Evolutionary conservation across 2,329 filamentous ascomycete species (phyloP).

Genomic region (Chalara sp.): DNA sequence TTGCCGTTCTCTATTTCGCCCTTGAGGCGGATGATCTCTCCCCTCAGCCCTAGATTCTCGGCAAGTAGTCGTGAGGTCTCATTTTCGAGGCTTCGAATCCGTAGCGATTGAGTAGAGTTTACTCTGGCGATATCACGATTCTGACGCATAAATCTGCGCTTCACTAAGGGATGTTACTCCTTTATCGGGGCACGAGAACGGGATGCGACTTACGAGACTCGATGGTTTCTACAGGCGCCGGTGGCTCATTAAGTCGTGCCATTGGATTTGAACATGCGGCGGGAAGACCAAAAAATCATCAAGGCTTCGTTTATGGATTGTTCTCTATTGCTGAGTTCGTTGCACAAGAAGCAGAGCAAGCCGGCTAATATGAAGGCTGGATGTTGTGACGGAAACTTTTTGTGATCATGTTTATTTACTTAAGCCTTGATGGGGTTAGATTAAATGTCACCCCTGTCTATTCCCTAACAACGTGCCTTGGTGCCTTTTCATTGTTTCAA

Average conservation of each 20-base stretch:
- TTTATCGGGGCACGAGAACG: background rate
- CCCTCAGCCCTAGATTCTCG: slow-evolving; percentile 70
- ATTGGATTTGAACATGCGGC: slow-evolving; percentile 38
- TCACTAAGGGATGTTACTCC: slow-evolving; percentile 44
- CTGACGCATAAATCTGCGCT: slow-evolving; percentile 72
- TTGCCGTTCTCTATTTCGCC: slow-evolving; percentile 58
- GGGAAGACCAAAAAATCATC: slow-evolving; percentile 2
- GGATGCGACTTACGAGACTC: slow-evolving; percentile 55
- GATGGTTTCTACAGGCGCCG: slow-evolving; percentile 59
- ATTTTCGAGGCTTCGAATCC: slow-evolving; percentile 69
- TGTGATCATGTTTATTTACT: no score
- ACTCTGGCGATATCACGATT: slow-evolving; percentile 77
- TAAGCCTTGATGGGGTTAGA: no score
- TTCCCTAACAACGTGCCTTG: no score
- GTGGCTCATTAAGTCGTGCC: slow-evolving; percentile 75
- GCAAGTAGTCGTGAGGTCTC: slow-evolving; percentile 68
- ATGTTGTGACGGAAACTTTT: no score
- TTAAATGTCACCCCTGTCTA: no score
- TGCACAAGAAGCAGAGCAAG: no score
- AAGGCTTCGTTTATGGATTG: no score
- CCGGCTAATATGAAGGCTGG: no score
- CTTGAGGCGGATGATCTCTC: slow-evolving; percentile 64
- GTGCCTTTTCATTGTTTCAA: no score
- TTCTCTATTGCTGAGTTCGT: no score
- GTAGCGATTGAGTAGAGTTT: slow-evolving; percentile 71